These are phyloP conservation scores for Escovopsis sp. DNA, from an alignment of 2,329 filamentous ascomycete genomes.

Conservation along the genomic window DNA sequence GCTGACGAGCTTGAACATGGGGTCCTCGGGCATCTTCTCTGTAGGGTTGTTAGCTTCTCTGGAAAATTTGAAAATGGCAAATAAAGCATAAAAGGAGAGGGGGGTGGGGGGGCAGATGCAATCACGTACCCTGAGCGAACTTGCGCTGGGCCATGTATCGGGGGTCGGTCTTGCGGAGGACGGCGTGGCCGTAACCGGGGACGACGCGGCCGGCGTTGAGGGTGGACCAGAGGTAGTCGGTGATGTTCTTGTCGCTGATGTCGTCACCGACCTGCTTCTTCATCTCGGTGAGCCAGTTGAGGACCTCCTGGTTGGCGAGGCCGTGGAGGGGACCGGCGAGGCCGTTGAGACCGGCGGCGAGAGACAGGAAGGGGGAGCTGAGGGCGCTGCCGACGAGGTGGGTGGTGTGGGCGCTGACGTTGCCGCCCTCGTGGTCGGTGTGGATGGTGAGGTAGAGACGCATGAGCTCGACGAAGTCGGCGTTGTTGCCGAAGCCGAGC, in stretches of 20 bases:
- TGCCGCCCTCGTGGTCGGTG: slow-evolving; percentile 98
- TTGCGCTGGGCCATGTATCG: slow-evolving; percentile 97
- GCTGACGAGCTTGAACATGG: slow-evolving; percentile 99
- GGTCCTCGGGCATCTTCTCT: slow-evolving; percentile 85
- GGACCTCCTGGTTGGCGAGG: slow-evolving; percentile 98
- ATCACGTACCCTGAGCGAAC: slow-evolving; percentile 64
- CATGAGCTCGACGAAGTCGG: slow-evolving; percentile 96
- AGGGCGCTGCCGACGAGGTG: slow-evolving; percentile 94
- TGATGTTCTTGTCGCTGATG: slow-evolving; percentile 91
- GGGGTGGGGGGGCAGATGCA: too few species aligned
- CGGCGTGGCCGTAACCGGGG: slow-evolving; percentile 95
- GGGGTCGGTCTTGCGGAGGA: slow-evolving; percentile 98
- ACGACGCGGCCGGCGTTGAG: slow-evolving; percentile 93
- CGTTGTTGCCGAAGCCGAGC: slow-evolving; percentile 90
- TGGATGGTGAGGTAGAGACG: slow-evolving; percentile 99
- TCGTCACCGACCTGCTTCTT: slow-evolving; percentile 90
- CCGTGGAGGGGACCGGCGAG: slow-evolving; percentile 96
- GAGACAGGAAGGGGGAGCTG: slow-evolving; percentile 92
- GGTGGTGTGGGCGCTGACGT: slow-evolving; percentile 96
- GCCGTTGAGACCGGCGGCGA: slow-evolving; percentile 94
- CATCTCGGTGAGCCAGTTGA: slow-evolving; percentile 99
- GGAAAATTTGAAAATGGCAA: not conserved
- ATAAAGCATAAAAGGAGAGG: not conserved
- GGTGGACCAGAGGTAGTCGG: slow-evolving; percentile 96
- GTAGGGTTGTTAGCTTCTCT: slow-evolving; percentile 15